Conservation (phyloP, 2,329 filamentous ascomycete genomes). For the Diplodia sapinea region DNA sequence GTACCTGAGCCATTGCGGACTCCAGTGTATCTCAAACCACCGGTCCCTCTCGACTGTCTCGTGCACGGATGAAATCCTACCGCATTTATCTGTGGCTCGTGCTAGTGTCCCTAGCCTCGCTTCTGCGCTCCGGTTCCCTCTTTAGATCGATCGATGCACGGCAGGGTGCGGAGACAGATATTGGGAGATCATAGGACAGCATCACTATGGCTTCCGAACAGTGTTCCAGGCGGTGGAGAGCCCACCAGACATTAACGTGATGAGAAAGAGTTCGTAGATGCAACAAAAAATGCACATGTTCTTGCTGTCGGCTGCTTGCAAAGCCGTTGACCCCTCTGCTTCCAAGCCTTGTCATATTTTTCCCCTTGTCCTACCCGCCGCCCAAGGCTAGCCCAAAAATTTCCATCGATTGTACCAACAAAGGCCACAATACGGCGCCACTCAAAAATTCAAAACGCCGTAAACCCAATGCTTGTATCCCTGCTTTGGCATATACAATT, state of each 20-base stretch:
- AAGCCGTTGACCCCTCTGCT: background rate
- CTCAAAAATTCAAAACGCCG: constrained; percentile 12
- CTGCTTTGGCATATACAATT: background rate
- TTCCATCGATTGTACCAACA: background rate
- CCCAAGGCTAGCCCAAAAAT: constrained; percentile 6
- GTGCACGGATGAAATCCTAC: background rate
- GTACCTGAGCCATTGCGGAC: background rate
- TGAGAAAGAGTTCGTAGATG: background rate
- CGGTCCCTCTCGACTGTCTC: background rate
- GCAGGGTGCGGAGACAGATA: background rate
- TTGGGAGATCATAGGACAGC: background rate
- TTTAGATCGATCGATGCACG: background rate
- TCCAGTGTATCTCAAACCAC: constrained; percentile 4
- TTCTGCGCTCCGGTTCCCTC: background rate
- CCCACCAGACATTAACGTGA: background rate
- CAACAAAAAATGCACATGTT: constrained; percentile 23
- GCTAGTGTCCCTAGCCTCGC: background rate
- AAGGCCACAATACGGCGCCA: background rate
- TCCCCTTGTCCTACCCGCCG: background rate
- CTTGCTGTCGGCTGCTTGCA: background rate
- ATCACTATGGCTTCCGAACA: background rate
- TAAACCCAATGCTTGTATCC: constrained; percentile 22
- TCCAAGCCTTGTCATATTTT: background rate
- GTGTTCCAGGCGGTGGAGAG: too few relatives aligned
- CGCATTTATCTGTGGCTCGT: background rate